These are phyloP conservation scores for Cyberlindnera maritima DNA, from an alignment of 805 yeast species.

Conservation along the genomic window DNA sequence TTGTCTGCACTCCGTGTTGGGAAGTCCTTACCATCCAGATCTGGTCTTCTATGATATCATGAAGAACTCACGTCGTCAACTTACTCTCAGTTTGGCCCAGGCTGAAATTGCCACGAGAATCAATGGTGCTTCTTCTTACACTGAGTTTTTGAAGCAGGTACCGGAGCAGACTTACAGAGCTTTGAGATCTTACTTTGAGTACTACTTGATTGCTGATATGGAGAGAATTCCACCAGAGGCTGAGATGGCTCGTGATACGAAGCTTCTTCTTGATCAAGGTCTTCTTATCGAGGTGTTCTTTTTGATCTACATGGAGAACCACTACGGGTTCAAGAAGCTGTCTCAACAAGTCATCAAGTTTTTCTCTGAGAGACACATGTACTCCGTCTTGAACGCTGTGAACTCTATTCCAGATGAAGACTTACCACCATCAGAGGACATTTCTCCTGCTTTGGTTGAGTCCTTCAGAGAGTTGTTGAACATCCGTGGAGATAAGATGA, in stretches of 20 bases:
- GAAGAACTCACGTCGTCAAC: slow-evolving; percentile 3
- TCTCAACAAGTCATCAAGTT: slow-evolving; percentile 5
- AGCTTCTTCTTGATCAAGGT: not conserved
- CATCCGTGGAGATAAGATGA: not conserved
- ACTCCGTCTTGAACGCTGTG: not conserved
- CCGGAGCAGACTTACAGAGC: slow-evolving; percentile 39
- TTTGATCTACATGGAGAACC: slow-evolving; percentile 6
- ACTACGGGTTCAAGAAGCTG: slow-evolving; percentile 3
- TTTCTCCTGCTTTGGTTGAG: not conserved
- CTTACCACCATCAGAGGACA: slow-evolving; percentile 2
- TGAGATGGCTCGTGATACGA: not conserved
- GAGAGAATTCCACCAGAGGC: slow-evolving; percentile 5
- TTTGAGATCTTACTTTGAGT: slow-evolving; percentile 30
- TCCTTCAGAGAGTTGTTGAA: slow-evolving; percentile 4
- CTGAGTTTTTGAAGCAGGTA: slow-evolving; percentile 31
- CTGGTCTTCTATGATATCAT: not conserved
- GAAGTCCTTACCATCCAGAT: slow-evolving; percentile 3
- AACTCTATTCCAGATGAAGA: not conserved
- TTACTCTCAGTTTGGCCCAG: slow-evolving; percentile 54
- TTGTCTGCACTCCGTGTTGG: slow-evolving; percentile 1
- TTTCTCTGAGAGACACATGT: slow-evolving; percentile 8
- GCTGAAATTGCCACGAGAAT: slow-evolving; percentile 57
- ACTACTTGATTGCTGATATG: slow-evolving; percentile 5
- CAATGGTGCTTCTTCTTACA: slow-evolving; percentile 34
- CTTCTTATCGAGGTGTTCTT: slow-evolving; percentile 12